Evolutionary conservation across 495 filamentous ascomycete species (phyloP), one percentile per base, ranked within the genome.

Genomic region (Penicillium verhagenii): DNA sequence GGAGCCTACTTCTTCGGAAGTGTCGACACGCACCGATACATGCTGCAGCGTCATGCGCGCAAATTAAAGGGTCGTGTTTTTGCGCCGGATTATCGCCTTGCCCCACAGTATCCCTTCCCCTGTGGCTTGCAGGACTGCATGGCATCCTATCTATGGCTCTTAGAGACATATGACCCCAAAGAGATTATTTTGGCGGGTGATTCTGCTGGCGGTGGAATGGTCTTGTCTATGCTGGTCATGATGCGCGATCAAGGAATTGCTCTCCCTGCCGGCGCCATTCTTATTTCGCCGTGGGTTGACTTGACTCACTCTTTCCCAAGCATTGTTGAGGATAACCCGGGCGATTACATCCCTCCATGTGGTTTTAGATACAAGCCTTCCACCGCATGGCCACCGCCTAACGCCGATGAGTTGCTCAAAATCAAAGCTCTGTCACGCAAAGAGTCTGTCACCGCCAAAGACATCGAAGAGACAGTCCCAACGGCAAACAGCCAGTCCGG

Each of bases 271-370:
- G 93, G 93, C 4, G 93, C 88, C 14, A 86, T 97, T 37, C 72
- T 97, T 53, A 88, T 97, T 40, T 92, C 88, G 24, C 93, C 93
- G 0, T 97, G 93, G 93, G 90, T 89, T 2, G 93, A 97, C 67
- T 71, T 97, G 28, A 96, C 90, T 9, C 93, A 97, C 67, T 95
- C 90, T 0, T 97, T 97, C 60, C 93, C 93, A 0, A 96, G 92
- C 58, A 83, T 96, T 33, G 83, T 85, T 13, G 79, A 74, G 14
- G 86, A 91, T 38, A 86, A 82, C 54, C 83, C 83, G 1, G 68
- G 84, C 14, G 93, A 97, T 63, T 97, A 96, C 60, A 91, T 97
- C 21, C 93, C 93, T 14, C 69, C 85, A 0, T 84, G 86, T 54
- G 93, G 93, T 0, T 97, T 97, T 64, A 81, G 88, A 28, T 89